A percentile compares a stretch with the other conserved stretches of the same genome.
Evolutionary conservation across 225 moss, liverwort and hornwort genomes (phyloP).

Genomic region (Physcomitrium patens): DNA sequence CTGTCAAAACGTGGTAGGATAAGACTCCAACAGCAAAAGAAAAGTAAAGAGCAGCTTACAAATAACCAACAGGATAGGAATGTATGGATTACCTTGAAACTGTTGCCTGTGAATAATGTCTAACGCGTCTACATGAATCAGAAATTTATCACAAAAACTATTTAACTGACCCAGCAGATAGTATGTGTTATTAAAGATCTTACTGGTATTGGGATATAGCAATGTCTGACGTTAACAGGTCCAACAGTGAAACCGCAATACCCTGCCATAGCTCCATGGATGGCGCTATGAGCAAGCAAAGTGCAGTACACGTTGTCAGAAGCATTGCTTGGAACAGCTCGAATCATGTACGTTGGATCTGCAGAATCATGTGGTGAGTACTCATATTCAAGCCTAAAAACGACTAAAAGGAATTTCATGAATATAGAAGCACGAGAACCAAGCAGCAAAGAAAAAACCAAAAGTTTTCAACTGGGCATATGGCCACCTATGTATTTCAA

Average conservation of each 20-base stretch:
- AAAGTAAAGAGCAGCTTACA: no score
- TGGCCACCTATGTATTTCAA: constrained; percentile 54
- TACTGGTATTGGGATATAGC: constrained; percentile 66
- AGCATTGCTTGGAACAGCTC: constrained; percentile 75
- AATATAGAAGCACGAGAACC: background rate
- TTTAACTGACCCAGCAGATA: no score
- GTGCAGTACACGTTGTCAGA: constrained; percentile 84
- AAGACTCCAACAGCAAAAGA: no score
- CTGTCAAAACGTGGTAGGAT: constrained; percentile 36
- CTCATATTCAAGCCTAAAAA: background rate
- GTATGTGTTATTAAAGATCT: background rate
- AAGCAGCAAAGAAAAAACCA: background rate
- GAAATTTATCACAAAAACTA: background rate
- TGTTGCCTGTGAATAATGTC: background rate
- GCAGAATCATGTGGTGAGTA: constrained; percentile 34
- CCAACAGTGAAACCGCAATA: constrained; percentile 71
- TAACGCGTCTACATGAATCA: background rate
- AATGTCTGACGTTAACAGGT: constrained; percentile 68
- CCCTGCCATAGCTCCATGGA: constrained; percentile 84
- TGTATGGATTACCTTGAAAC: no score
- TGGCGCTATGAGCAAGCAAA: constrained; percentile 75
- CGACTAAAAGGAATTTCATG: no score
- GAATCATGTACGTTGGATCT: constrained; percentile 84
- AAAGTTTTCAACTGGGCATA: background rate
- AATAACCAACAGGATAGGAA: background rate